Conservation (phyloP, 2,329 filamentous ascomycete genomes). For the Stagonosporopsis cucurbitacearum region DNA sequence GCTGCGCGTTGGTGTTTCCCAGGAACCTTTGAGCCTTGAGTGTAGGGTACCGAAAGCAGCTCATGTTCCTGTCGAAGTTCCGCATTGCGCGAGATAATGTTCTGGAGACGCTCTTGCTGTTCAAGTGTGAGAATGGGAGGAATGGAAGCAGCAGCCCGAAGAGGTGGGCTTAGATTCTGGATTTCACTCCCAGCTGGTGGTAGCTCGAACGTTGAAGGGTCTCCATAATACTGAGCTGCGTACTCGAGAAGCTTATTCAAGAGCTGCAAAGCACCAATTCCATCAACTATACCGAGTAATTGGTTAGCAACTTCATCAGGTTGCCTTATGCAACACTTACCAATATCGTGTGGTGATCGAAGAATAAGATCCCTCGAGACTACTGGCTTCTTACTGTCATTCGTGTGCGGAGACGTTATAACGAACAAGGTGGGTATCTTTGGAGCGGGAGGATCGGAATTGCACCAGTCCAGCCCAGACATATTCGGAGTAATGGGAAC, state of each 20-base stretch:
- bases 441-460: conserved; percentile 46
- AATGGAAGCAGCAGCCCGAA: conserved; percentile 18
- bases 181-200: conserved; percentile 31
- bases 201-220: not conserved
- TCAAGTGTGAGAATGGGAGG: conserved; percentile 4
- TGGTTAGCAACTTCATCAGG: not conserved
- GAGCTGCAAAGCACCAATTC: not conserved
- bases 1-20: conserved; percentile 20
- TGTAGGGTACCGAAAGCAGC: not conserved
- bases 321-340: not conserved
- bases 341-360: conserved; percentile 1
- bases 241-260: not conserved
- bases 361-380: conserved; percentile 21
- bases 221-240: not conserved
- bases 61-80: not conserved
- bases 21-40: not conserved
- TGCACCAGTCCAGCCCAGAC: conserved; percentile 45
- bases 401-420: not conserved
- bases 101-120: conserved; percentile 3
- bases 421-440: conserved; percentile 24
- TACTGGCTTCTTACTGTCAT: not conserved
- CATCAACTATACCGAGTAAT: not conserved
- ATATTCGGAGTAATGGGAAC: conserved; percentile 25
- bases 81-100: conserved; percentile 8
- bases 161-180: conserved; percentile 30